Evolutionary conservation across 108 stramenopile genomes (phyloP), one percentile per base, ranked within the genome.

Genomic region (Cyclotella choctawhatcheeana): DNA sequence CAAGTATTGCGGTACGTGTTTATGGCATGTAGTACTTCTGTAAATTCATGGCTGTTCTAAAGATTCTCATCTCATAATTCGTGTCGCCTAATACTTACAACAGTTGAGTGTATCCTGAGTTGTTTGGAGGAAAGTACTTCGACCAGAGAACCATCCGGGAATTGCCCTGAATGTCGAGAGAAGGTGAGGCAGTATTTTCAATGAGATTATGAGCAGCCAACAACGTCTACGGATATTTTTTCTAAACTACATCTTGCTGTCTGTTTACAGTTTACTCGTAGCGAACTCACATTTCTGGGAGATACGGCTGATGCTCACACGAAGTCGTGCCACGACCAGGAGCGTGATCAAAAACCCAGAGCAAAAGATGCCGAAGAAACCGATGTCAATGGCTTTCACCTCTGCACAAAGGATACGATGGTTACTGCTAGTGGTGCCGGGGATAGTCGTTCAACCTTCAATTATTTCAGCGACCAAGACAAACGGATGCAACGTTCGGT

Each of bases 91-190:
- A n/a, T n/a, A n/a, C n/a, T n/a, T n/a, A n/a, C n/a, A n/a, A n/a
- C n/a, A n/a, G n/a, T n/a, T 3, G 75, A 76, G 22, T 76, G 75
- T 34, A 50, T 71, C 18, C 40, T 70, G 30, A 63, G 32, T 20
- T 66, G 65, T 21, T 24, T 76, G 14, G 47, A 54, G 24, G 44
- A 59, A 30, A 59, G 27, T 26, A 55, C 64, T 24, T 22, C 26
- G 18, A 30, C 48, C 25, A 40, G 75, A 30, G n/a, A n/a, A n/a
- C n/a, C n/a, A n/a, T n/a, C n/a, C n/a, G n/a, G n/a, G n/a, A n/a
- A n/a, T n/a, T n/a, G n/a, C n/a, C n/a, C n/a, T n/a, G n/a, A n/a
- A n/a, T n/a, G n/a, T n/a, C n/a, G 75, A 76, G 47, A 25, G 70
- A 40, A 40, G 37, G 12, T 12, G 12, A 6, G 12, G 8, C 6